Conservation (phyloP, 805 yeast species). For the Pichia scutulata region DNA sequence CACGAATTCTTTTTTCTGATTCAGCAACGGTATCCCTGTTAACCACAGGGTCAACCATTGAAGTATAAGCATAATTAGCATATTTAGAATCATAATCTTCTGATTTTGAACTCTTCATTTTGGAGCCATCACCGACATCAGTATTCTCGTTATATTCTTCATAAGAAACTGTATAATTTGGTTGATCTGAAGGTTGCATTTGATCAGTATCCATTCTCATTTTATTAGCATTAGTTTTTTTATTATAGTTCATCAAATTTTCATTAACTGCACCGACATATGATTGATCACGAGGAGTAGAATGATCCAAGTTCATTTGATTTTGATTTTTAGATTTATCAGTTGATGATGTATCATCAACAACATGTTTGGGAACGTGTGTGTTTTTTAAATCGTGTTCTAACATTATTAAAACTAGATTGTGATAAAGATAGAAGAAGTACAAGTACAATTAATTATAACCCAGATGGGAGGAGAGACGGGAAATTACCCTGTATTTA, state of each 20-base stretch:
- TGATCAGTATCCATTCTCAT: neutral
- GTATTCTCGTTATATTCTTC: neutral
- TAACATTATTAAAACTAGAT: neutral
- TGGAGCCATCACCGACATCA: neutral
- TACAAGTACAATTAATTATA: neutral
- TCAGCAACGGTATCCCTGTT: slow-evolving; percentile 13
- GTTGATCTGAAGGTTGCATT: too few relatives aligned
- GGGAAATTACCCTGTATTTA: neutral
- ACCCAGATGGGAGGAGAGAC: too few relatives aligned
- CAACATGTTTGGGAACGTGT: neutral
- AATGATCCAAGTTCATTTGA: neutral
- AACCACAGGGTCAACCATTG: slow-evolving; percentile 25
- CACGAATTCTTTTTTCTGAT: slow-evolving; percentile 3
- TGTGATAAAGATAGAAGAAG: neutral
- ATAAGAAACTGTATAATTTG: neutral
- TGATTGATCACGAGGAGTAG: slow-evolving; percentile 9
- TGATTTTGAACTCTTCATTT: neutral
- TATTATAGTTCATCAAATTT: neutral
- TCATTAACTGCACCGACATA: slow-evolving; percentile 5
- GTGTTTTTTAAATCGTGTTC: neutral
- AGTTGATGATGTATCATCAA: neutral
- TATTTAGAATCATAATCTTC: neutral
- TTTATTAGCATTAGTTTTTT: neutral
- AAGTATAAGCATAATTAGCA: slow-evolving; percentile 19
- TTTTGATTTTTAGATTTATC: neutral